phyloP scores from a whole-genome alignment of 116 monocot genomes.

The Zostera marina region DNA sequence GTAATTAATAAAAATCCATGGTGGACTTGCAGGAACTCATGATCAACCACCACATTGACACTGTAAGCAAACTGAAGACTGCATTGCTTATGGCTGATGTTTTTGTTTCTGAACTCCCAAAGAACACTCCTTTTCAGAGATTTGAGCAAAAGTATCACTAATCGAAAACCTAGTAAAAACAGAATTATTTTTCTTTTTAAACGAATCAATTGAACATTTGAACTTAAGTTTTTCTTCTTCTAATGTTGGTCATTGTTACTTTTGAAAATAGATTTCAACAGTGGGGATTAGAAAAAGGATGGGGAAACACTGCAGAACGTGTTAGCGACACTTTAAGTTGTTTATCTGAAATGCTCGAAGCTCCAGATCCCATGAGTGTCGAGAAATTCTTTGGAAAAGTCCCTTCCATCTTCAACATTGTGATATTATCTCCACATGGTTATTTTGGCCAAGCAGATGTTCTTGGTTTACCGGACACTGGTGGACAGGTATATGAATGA shows the following conservation, averaged over 20 bases:
- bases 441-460: conserved; percentile 88
- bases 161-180: not conserved
- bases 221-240: too few species aligned
- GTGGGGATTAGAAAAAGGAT: conserved; percentile 85
- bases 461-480: conserved; percentile 85
- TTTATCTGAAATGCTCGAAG: conserved; percentile 75
- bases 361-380: conserved; percentile 57
- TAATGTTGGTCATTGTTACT: not conserved
- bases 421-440: conserved; percentile 68
- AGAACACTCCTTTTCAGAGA: conserved; percentile 54
- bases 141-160: conserved; percentile 59
- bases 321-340: conserved; percentile 52
- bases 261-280: conserved; percentile 52
- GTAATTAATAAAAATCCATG: not conserved
- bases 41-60: conserved; percentile 58
- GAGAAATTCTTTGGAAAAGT: conserved; percentile 63
- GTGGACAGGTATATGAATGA: conserved; percentile 48
- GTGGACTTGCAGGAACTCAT: conserved; percentile 48
- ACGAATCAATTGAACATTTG: not conserved
- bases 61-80: conserved; percentile 66
- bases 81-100: conserved; percentile 66
- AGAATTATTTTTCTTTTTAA: not conserved
- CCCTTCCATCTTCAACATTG: conserved; percentile 60
- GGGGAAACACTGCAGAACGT: conserved; percentile 74
- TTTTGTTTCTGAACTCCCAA: conserved; percentile 38